These are phyloP conservation scores for Emmonsiellopsis sp. DNA, from an alignment of 2,329 filamentous ascomycete genomes.

Conservation along the genomic window DNA sequence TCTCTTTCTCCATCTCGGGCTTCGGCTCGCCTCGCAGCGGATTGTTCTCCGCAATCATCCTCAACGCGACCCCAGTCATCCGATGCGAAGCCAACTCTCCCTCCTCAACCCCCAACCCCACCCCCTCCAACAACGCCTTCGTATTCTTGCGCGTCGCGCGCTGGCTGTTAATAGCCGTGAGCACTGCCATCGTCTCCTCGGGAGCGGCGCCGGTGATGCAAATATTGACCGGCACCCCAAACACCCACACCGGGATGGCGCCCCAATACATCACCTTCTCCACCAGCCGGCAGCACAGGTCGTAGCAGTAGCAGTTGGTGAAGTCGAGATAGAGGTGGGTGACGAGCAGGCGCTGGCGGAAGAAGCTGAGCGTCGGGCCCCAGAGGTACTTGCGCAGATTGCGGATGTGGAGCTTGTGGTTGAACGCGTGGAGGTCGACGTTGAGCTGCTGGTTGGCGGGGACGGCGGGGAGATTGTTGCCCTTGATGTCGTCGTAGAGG, in stretches of 20 bases:
- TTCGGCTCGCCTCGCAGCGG: too few species aligned
- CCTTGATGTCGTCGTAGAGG: neutral
- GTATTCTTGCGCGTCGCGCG: neutral
- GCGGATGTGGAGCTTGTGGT: slow-evolving; percentile 9
- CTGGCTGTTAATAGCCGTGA: slow-evolving; percentile 7
- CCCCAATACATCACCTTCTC: slow-evolving; percentile 14
- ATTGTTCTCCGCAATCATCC: neutral
- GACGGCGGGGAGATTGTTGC: neutral
- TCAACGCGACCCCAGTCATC: neutral
- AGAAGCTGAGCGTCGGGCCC: slow-evolving; percentile 15
- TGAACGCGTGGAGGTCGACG: neutral
- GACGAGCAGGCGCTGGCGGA: slow-evolving; percentile 14
- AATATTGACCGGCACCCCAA: slow-evolving; percentile 12
- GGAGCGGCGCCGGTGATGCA: slow-evolving; percentile 10
- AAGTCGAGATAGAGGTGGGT: slow-evolving; percentile 12
- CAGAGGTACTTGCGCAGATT: slow-evolving; percentile 15
- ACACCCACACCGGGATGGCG: slow-evolving; percentile 8
- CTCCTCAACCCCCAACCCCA: neutral
- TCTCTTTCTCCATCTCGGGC: too few species aligned
- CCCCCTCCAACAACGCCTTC: neutral
- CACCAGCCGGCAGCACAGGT: slow-evolving; percentile 14
- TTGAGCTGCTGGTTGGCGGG: neutral
- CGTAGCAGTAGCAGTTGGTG: slow-evolving; percentile 10
- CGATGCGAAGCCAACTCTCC: neutral
- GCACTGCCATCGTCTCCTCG: slow-evolving; percentile 8